Evolutionary conservation across 352 stramenopile genomes (phyloP).

Genomic region (Elongisporangium senticosum): DNA sequence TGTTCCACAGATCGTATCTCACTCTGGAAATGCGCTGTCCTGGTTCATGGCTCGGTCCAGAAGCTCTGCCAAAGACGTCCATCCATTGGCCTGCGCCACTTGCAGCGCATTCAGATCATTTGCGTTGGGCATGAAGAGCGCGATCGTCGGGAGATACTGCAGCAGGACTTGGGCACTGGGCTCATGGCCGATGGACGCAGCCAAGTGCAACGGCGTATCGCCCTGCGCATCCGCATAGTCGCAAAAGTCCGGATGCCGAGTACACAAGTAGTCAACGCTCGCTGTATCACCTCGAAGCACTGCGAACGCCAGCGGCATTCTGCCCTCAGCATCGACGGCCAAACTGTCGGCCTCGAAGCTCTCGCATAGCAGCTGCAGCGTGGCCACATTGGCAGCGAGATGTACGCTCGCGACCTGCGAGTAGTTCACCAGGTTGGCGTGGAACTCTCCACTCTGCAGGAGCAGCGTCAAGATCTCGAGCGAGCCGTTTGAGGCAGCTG

Average conservation of each 20-base stretch:
- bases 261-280: slow-evolving; percentile 49
- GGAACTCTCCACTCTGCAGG: slow-evolving; percentile 29
- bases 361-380: slow-evolving; percentile 33
- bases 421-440: slow-evolving; percentile 37
- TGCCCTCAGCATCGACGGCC: slow-evolving; percentile 40
- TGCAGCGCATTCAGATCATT: slow-evolving; percentile 38
- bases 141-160: slow-evolving; percentile 30
- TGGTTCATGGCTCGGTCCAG: slow-evolving; percentile 17
- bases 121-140: slow-evolving; percentile 49
- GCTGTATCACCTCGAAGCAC: slow-evolving; percentile 43
- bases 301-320: slow-evolving; percentile 58
- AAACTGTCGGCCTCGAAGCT: slow-evolving; percentile 43
- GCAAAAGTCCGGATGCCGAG: slow-evolving; percentile 50
- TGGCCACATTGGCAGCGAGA: slow-evolving; percentile 28
- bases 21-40: not conserved
- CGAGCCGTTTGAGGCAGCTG: slow-evolving; percentile 34
- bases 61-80: slow-evolving; percentile 13
- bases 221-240: slow-evolving; percentile 60
- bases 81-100: slow-evolving; percentile 28
- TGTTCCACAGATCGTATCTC: not conserved
- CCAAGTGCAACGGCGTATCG: slow-evolving; percentile 64
- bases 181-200: slow-evolving; percentile 34
- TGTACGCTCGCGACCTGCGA: slow-evolving; percentile 34
- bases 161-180: slow-evolving; percentile 29
- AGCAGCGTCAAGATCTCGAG: slow-evolving; percentile 24